Evolutionary conservation across 331 rosid genomes (phyloP), one percentile per base, ranked within the genome.

Genomic region (Malus hybrid): DNA sequence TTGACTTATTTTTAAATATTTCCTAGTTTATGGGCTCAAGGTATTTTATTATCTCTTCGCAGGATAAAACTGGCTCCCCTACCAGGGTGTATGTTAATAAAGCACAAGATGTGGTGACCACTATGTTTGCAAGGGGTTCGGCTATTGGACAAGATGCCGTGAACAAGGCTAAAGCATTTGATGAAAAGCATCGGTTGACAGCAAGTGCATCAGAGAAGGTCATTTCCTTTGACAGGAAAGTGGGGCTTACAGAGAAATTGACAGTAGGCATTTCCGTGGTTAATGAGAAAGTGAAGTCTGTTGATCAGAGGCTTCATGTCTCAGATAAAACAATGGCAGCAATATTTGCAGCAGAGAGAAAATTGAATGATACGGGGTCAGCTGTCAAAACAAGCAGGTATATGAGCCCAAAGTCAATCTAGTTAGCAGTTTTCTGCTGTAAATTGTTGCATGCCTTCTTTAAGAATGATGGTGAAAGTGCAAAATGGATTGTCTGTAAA

Each of bases 241-340:
- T 91, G 44, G 89, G 97, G 74, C 85, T 93, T 75, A 82, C 96
- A 3, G 94, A 93, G 82, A 93, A 91, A 72, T 86, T 84, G 77
- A 91, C 94, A 34, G 92, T 87, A 55, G 94, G 98, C 75, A 84
- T 93, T 69, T 88, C 93, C 4, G 91, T 71, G 53, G 93, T 93
- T 84, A 91, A 93, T 68, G 96, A 93, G 88, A 93, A 93, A 85
- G 98, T 91, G 75, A 93, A 93, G 63, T 87, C 71, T 56, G 96
- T 93, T 67, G 98, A 93, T 86, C 91, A 91, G 68, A 88, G 87
- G 68, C 91, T 93, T 80, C 93, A 91, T 16, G 97, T 91, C 77
- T 93, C 97, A 0, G 97, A 91, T 79, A 89, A 93, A 91, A 93
- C 97, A 34, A 93, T 91, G 98, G 93, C 93, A 28, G 98, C 96